Percentiles rank a stretch among this genome's conserved stretches.
Evolutionary conservation across 2,329 filamentous ascomycete genomes (phyloP).

Genomic region (Ceratocystis lukuohia): DNA sequence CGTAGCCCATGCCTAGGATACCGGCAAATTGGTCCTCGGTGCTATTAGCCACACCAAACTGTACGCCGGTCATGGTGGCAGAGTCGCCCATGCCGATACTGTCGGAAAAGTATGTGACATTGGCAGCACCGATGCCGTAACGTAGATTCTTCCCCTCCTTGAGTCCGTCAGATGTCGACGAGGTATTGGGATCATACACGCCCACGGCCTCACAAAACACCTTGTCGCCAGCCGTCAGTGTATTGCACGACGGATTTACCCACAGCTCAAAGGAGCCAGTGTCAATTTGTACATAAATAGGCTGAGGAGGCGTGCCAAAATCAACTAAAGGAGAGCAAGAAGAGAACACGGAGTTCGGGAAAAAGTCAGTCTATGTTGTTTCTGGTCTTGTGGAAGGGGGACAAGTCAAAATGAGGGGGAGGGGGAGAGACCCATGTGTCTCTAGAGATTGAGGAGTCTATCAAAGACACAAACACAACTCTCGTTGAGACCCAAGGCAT

Average conservation of each 20-base stretch:
- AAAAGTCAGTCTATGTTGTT: conserved; percentile 16
- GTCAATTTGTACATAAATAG: conserved; percentile 42
- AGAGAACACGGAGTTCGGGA: conserved; percentile 10
- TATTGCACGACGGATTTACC: conserved; percentile 48
- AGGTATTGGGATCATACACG: conserved; percentile 32
- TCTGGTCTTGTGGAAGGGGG: conserved; percentile 3
- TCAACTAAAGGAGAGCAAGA: conserved; percentile 25
- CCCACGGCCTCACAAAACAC: conserved; percentile 36
- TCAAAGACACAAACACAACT: not conserved
- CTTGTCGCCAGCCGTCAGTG: conserved; percentile 30
- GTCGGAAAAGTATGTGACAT: conserved; percentile 38
- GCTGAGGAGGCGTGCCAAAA: conserved; percentile 41
- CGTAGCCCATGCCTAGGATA: conserved; percentile 66
- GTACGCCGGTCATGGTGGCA: conserved; percentile 36
- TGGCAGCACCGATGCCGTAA: conserved; percentile 40
- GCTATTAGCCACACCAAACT: conserved; percentile 51
- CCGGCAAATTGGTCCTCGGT: conserved; percentile 37
- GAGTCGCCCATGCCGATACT: conserved; percentile 32
- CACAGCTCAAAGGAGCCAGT: conserved; percentile 49
- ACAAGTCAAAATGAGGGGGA: conserved; percentile 1
- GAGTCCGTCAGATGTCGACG: conserved; percentile 29
- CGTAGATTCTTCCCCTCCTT: conserved; percentile 30
- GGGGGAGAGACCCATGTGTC: not conserved
- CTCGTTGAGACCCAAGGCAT: not conserved
- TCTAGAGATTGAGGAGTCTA: not conserved